phyloP scores from a whole-genome alignment of 2,329 filamentous ascomycete genomes.

The Hymenoscyphus albidus region DNA sequence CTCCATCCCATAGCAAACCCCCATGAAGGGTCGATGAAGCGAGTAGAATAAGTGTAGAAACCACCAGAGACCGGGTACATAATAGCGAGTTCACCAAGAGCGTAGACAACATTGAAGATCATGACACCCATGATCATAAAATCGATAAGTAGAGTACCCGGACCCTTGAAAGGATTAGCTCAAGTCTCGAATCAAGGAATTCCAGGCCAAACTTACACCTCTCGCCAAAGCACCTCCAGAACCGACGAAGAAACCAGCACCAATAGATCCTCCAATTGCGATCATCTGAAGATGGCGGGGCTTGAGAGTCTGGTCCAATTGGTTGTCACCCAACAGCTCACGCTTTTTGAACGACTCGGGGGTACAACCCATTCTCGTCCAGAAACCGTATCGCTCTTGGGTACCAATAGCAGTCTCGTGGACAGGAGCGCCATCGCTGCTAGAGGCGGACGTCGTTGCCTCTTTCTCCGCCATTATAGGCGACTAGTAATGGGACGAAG shows the following conservation, averaged over 20 bases:
- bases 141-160: constrained; percentile 70
- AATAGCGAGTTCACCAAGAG: constrained; percentile 84
- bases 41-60: constrained; percentile 84
- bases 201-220: constrained; percentile 41
- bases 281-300: constrained; percentile 92
- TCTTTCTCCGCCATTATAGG: constrained; percentile 10
- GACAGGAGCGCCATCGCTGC: constrained; percentile 13
- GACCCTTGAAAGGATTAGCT: constrained; percentile 45
- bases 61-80: constrained; percentile 86
- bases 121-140: constrained; percentile 76
- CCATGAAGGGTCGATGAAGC: constrained; percentile 92
- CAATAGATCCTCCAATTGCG: constrained; percentile 87
- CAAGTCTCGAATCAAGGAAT: background rate
- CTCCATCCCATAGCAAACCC: constrained; percentile 92
- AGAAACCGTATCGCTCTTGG: constrained; percentile 31
- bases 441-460: constrained; percentile 5
- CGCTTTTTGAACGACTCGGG: constrained; percentile 39
- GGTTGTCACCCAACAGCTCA: constrained; percentile 35
- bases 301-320: constrained; percentile 73
- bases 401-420: constrained; percentile 9
- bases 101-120: constrained; percentile 73
- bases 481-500: background rate
- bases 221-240: constrained; percentile 66
- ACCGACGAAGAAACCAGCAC: constrained; percentile 83
- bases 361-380: constrained; percentile 39